Percentiles rank a stretch among this genome's conserved stretches.
These are phyloP conservation scores for Chlorella vulgaris DNA, from an alignment of 139 green algal genomes.

Conservation along the genomic window DNA sequence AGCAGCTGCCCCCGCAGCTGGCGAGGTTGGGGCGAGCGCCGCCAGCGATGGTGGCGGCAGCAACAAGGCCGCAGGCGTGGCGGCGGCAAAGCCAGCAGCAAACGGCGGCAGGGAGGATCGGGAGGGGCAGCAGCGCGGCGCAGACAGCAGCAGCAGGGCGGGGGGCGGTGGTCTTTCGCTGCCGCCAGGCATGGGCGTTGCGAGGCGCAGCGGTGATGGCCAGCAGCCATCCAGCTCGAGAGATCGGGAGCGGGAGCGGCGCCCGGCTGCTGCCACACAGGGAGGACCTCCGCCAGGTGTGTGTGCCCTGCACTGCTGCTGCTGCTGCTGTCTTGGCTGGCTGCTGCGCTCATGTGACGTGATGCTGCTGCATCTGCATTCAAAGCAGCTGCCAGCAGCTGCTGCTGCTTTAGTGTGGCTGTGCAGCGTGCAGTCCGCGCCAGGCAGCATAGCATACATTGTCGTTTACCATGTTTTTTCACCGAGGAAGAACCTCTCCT, in stretches of 20 bases:
- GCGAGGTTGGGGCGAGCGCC: neutral
- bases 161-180: neutral
- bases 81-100: neutral
- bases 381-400: too few relatives aligned
- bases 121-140: neutral
- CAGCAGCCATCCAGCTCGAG: too few relatives aligned
- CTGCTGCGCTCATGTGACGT: neutral
- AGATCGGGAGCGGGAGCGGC: constrained; percentile 11
- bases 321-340: neutral
- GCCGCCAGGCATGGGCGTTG: constrained; percentile 22
- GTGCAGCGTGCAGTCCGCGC: neutral
- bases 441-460: neutral
- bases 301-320: neutral
- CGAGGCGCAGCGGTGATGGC: neutral
- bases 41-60: neutral
- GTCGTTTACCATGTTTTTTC: too few relatives aligned
- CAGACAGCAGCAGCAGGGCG: constrained; percentile 21
- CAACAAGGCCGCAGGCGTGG: neutral
- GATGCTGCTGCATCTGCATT: too few relatives aligned
- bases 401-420: too few relatives aligned
- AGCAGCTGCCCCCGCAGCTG: too few relatives aligned
- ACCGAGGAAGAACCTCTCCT: neutral
- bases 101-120: neutral
- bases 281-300: constrained; percentile 15
- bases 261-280: too few relatives aligned